Evolutionary conservation across 2,329 filamentous ascomycete genomes (phyloP), one percentile per base, ranked within the genome.

Genomic region (Penicillium polonicum): DNA sequence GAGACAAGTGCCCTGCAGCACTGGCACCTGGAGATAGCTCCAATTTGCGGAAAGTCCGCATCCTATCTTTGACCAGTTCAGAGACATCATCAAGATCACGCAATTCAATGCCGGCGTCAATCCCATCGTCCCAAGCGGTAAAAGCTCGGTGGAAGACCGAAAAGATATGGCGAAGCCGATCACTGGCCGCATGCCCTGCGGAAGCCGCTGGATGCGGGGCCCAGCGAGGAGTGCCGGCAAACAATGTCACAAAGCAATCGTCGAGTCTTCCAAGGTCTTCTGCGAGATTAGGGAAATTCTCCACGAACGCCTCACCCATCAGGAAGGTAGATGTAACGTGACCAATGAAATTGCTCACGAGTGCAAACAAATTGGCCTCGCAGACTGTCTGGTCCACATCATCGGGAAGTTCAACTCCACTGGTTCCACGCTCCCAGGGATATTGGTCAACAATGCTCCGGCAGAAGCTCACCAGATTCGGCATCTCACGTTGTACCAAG

Each of bases 401-500:
- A 17, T 80, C 79, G 4, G 75, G 68, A 10, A 78, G 70, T 2
- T 72, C 71, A 1, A 82, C 74, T 10, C 77, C 71, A 23, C 55
- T 57, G 19, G 76, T 79, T n/a, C 70, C 73, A 35, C 83, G 80
- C 67, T 89, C 86, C 86, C 86, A 88, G 2, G 77, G 76, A 64
- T 80, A 79, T 59, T 87, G 83, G 65, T 89, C 86, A 25, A 88
- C 83, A 2, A 80, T 74, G 19, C 83, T 86, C 8, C 79, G 75
- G 38, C 79, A 80, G 64, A 86, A 87, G 0, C 84, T 85, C 39
- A 88, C 79, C 35, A 89, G 70, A 52, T 84, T 81, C 5, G 82
- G 80, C 12, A 83, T 75, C 19, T 79, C 76, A 7, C 72, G 68
- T 59, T 81, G 73, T 6, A 80, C 71, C 55, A 72, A 73, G 39